Percentiles rank a stretch among this genome's conserved stretches.
These are phyloP conservation scores for Kwoniella sp. DNA, from an alignment of 768 basidiomycete genomes.

Conservation along the genomic window DNA sequence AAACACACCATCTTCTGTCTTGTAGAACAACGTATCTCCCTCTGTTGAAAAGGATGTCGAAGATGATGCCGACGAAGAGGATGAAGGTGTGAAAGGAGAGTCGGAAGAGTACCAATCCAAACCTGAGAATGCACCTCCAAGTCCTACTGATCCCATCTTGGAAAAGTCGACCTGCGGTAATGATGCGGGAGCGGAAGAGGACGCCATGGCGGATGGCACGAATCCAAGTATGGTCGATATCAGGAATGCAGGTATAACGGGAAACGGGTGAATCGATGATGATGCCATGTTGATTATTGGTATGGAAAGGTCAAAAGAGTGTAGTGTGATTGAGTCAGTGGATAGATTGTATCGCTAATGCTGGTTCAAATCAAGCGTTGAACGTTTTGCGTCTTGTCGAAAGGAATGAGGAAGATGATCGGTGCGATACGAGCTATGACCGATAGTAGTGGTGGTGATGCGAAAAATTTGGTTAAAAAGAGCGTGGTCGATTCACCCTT, in stretches of 20 bases:
- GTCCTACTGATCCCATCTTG: slow-evolving; percentile 87
- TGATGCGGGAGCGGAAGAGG: slow-evolving; percentile 47
- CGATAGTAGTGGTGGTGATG: no score
- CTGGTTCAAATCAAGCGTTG: not conserved
- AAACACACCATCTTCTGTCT: slow-evolving; percentile 68
- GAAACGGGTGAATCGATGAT: not conserved
- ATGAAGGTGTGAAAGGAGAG: slow-evolving; percentile 61
- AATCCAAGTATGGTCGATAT: slow-evolving; percentile 27
- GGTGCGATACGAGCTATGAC: not conserved
- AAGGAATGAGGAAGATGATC: not conserved
- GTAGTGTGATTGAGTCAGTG: slow-evolving; percentile 4
- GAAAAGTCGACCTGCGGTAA: slow-evolving; percentile 68
- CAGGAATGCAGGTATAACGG: slow-evolving; percentile 20
- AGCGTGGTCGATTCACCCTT: slow-evolving; percentile 3
- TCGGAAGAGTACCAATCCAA: slow-evolving; percentile 60
- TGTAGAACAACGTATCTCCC: slow-evolving; percentile 65
- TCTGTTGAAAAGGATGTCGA: slow-evolving; percentile 27
- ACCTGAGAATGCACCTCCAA: slow-evolving; percentile 85
- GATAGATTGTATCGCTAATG: no score
- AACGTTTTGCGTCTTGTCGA: not conserved
- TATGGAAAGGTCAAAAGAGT: slow-evolving; percentile 13
- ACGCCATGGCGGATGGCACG: slow-evolving; percentile 31
- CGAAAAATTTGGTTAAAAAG: slow-evolving; percentile 4
- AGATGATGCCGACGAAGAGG: slow-evolving; percentile 62
- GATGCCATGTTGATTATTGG: slow-evolving; percentile 7